Evolutionary conservation across 2,329 filamentous ascomycete genomes (phyloP).

Genomic region (Neonectria neomacrospora): DNA sequence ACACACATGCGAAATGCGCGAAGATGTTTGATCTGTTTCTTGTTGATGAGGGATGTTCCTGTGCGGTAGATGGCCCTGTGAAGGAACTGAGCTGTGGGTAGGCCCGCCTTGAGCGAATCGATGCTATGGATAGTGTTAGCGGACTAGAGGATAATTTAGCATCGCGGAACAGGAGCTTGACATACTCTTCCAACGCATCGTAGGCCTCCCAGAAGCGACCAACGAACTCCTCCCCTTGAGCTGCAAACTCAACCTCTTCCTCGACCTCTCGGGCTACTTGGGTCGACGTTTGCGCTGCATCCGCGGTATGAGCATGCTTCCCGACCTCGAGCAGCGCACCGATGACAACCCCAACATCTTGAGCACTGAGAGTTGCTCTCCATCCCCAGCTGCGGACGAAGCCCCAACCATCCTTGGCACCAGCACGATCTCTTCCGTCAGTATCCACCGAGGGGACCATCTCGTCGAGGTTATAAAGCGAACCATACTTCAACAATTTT

Average conservation of each 20-base stretch:
- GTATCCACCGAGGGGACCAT: slow-evolving; percentile 84
- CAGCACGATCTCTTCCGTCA: slow-evolving; percentile 74
- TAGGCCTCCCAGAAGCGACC: slow-evolving; percentile 77
- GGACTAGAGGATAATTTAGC: not conserved
- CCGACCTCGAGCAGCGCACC: slow-evolving; percentile 94
- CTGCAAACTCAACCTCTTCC: slow-evolving; percentile 59
- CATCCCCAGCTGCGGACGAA: slow-evolving; percentile 98
- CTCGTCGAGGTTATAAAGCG: slow-evolving; percentile 92
- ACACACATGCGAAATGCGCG: slow-evolving; percentile 94
- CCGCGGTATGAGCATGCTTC: slow-evolving; percentile 58
- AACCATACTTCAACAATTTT: slow-evolving; percentile 90
- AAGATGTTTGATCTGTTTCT: slow-evolving; percentile 92
- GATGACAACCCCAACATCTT: slow-evolving; percentile 92
- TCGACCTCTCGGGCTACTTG: slow-evolving; percentile 56
- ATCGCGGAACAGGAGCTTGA: slow-evolving; percentile 21
- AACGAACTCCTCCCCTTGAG: slow-evolving; percentile 72
- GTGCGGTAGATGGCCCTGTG: slow-evolving; percentile 94
- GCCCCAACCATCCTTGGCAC: slow-evolving; percentile 91
- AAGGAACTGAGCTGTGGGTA: slow-evolving; percentile 87
- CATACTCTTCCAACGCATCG: slow-evolving; percentile 76
- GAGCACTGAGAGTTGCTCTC: slow-evolving; percentile 92
- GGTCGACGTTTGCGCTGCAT: slow-evolving; percentile 45
- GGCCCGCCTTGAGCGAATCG: slow-evolving; percentile 77
- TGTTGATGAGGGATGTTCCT: slow-evolving; percentile 89
- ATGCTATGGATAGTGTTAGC: slow-evolving; percentile 62